A percentile compares a stretch with the other conserved stretches of the same genome.
Conservation (phyloP, 78 protist species). For the Dictyostelium discoideum region dicty_2.7 NC_007090.3:61501-62000, state of each 20-base stretch:
- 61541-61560: no score
- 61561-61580: background rate
- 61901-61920: slow-evolving; percentile 67
- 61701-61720: background rate
- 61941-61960: slow-evolving; percentile 63
- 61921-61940: slow-evolving; percentile 68
- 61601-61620: background rate
- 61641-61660: background rate
- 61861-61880: background rate
- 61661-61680: background rate
- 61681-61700: background rate
- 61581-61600: background rate
- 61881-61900: slow-evolving; percentile 25
- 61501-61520: background rate
- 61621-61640: background rate
- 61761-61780: background rate
- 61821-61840: slow-evolving; percentile 25
- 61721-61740: background rate
- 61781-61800: background rate
- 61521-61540: background rate
- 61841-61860: slow-evolving; percentile 28
- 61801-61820: slow-evolving; percentile 15
- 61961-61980: slow-evolving; percentile 22
- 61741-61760: background rate
- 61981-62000: slow-evolving; percentile 27